Conservation (phyloP, 192 early-diverging fungal species). For the Spinellus fusiger region DNA sequence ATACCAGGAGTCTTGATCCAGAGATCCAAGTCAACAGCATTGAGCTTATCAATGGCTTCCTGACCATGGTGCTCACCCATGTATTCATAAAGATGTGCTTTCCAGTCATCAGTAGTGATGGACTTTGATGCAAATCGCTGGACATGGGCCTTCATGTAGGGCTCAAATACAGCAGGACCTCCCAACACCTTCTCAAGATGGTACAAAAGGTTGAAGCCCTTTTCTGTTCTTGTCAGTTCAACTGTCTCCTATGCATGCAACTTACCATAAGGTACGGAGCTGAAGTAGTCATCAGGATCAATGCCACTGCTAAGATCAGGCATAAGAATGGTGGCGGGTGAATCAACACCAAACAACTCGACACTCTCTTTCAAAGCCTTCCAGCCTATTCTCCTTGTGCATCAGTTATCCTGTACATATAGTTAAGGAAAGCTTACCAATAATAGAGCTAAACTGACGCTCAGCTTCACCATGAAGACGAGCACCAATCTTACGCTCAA, state of each 20-base stretch:
- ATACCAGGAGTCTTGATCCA: conserved; percentile 87
- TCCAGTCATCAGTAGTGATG: conserved; percentile 88
- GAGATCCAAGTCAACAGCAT: conserved; percentile 81
- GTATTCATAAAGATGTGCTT: conserved; percentile 72
- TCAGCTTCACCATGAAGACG: conserved; percentile 71
- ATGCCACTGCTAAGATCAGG: conserved; percentile 61
- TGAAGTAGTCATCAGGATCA: conserved; percentile 84
- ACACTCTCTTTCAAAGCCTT: conserved; percentile 68
- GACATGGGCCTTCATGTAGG: conserved; percentile 78
- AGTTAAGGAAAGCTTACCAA: conserved; percentile 37
- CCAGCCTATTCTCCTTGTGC: conserved; percentile 31
- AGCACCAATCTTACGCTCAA: conserved; percentile 84
- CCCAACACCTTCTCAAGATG: conserved; percentile 86
- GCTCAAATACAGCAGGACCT: conserved; percentile 80
- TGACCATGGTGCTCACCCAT: conserved; percentile 61
- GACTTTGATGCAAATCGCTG: conserved; percentile 76
- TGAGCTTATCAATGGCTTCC: conserved; percentile 60
- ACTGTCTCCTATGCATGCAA: too few species aligned
- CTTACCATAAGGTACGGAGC: conserved; percentile 76
- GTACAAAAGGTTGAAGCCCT: conserved; percentile 91
- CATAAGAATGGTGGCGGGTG: conserved; percentile 64
- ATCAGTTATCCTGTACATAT: not conserved
- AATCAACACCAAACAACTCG: conserved; percentile 57
- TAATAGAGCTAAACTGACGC: conserved; percentile 78
- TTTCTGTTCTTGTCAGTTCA: conserved; percentile 57